Evolutionary conservation across 768 basidiomycete genomes (phyloP).

Genomic region (Omphalotus guepiniiformis): DNA sequence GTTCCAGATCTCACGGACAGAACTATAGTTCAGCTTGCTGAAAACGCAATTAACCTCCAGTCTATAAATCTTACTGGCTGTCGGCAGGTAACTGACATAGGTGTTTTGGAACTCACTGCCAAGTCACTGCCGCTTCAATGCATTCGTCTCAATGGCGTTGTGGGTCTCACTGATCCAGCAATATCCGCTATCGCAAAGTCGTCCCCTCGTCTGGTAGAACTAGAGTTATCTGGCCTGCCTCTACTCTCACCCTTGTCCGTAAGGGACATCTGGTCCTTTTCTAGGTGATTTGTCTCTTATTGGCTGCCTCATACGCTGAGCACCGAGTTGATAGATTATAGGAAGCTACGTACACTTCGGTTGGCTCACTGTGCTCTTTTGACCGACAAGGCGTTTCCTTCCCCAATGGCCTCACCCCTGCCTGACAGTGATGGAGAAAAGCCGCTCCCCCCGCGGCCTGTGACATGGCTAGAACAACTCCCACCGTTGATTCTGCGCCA

Average conservation of each 20-base stretch:
- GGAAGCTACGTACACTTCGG: constrained; percentile 70
- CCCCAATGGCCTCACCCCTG: constrained; percentile 28
- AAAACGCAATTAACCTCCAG: constrained; percentile 59
- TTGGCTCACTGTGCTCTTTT: constrained; percentile 74
- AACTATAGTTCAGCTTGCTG: constrained; percentile 60
- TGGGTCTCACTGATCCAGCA: constrained; percentile 52
- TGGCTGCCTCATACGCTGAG: constrained; percentile 8
- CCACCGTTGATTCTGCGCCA: constrained; percentile 61
- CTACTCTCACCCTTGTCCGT: constrained; percentile 65
- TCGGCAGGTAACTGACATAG: constrained; percentile 70
- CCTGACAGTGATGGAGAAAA: constrained; percentile 33
- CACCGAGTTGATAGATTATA: constrained; percentile 19
- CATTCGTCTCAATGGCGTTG: constrained; percentile 68
- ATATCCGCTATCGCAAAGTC: constrained; percentile 70
- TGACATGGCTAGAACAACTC: constrained; percentile 58
- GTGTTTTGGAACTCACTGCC: constrained; percentile 65
- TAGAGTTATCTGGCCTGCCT: constrained; percentile 72
- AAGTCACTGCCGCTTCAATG: constrained; percentile 67
- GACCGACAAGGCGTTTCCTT: constrained; percentile 79
- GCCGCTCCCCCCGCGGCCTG: constrained; percentile 51
- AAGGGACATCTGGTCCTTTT: constrained; percentile 79
- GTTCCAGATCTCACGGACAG: constrained; percentile 64
- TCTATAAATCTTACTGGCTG: constrained; percentile 78
- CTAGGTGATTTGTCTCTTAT: constrained; percentile 37
- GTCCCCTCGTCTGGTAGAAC: constrained; percentile 74